Evolutionary conservation across 345 rosid species (phyloP).

Genomic region (Eucalyptus cloeziana): DNA sequence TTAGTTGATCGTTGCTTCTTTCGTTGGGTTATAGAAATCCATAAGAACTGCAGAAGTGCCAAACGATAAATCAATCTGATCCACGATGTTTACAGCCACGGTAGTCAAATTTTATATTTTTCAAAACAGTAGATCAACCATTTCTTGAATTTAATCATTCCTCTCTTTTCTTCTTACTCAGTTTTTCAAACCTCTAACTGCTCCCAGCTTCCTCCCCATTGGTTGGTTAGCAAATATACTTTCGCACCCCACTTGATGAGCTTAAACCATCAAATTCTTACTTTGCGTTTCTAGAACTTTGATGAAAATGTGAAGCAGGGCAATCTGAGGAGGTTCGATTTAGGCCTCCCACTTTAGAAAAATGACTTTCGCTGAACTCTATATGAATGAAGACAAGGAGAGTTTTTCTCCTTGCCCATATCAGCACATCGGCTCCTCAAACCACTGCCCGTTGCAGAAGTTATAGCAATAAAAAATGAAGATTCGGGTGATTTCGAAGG

Average conservation of each 20-base stretch:
- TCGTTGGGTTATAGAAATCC: no score
- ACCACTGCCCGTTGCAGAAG: background rate
- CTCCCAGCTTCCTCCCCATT: background rate
- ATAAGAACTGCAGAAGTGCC: no score
- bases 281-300: background rate
- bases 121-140: background rate
- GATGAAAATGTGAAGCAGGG: background rate
- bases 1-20: no score
- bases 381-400: background rate
- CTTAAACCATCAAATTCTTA: background rate
- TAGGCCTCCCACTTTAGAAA: background rate
- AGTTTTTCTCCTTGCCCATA: background rate
- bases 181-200: background rate
- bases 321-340: background rate
- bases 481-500: background rate
- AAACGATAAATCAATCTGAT: no score
- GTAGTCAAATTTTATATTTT: background rate
- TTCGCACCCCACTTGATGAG: background rate
- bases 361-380: background rate
- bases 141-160: background rate
- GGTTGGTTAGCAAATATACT: background rate
- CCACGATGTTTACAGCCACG: background rate
- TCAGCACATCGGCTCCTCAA: background rate
- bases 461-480: background rate
- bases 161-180: background rate